A percentile compares a stretch with the other conserved stretches of the same genome.
Conservation (phyloP, 495 filamentous ascomycete species). For the Penicillium turbatum region DNA sequence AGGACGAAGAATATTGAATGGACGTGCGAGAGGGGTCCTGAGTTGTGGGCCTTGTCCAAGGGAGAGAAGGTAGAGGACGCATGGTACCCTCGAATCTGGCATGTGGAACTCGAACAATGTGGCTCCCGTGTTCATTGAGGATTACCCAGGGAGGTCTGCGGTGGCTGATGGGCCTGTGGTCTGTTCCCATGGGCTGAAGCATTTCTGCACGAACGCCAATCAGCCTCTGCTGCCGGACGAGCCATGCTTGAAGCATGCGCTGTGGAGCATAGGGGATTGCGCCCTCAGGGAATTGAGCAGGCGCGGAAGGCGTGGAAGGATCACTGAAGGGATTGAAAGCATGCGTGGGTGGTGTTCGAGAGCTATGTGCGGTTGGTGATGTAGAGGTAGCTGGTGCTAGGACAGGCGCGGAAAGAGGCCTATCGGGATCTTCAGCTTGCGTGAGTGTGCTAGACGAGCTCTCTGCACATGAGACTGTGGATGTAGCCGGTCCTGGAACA, state of each 20-base stretch:
- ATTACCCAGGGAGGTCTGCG: neutral
- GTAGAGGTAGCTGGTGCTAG: no score
- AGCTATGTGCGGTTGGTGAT: no score
- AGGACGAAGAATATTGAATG: neutral
- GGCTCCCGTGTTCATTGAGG: neutral
- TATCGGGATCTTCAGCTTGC: no score
- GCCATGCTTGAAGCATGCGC: constrained; percentile 23
- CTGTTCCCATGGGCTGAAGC: constrained; percentile 15
- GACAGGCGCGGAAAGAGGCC: no score
- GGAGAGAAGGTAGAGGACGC: neutral
- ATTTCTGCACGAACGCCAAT: constrained; percentile 28
- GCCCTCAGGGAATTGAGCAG: neutral
- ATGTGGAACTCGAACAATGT: neutral
- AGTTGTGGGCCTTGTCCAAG: neutral
- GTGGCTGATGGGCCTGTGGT: neutral
- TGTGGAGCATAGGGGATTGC: neutral
- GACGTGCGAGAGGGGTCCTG: neutral
- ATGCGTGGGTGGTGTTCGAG: no score
- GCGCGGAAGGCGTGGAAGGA: neutral
- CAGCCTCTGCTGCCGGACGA: constrained; percentile 31
- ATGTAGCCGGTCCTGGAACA: no score
- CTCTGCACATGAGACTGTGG: no score
- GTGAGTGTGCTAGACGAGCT: neutral
- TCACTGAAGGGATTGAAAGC: neutral
- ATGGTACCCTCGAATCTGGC: neutral